Percentiles rank a stretch among this genome's conserved stretches.
Conservation (phyloP, 345 rosid genomes). For the Clarkia xantiana region DNA sequence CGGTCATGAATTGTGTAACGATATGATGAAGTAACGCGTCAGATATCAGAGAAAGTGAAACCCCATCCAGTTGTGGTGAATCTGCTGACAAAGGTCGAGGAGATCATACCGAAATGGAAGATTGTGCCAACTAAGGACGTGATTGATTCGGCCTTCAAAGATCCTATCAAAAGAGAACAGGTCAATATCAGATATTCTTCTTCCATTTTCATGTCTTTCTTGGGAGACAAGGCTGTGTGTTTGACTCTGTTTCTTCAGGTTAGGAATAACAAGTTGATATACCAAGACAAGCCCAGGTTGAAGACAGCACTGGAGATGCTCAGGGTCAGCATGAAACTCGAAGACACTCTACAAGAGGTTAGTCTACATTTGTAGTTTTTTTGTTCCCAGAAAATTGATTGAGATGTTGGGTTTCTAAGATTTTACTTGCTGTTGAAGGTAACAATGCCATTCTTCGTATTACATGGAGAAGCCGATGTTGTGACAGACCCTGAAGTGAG, state of each 20-base stretch:
- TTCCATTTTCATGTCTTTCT: not conserved
- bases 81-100: slow-evolving; percentile 60
- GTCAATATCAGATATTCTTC: slow-evolving; percentile 9
- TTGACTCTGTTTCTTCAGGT: slow-evolving; percentile 21
- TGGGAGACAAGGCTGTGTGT: not conserved
- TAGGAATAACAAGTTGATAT: slow-evolving; percentile 76
- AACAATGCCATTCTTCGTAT: not conserved
- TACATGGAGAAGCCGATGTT: slow-evolving; percentile 26
- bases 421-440: not conserved
- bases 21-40: slow-evolving; percentile 6
- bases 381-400: not conserved
- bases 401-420: not conserved
- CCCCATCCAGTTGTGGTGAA: slow-evolving; percentile 81
- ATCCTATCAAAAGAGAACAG: slow-evolving; percentile 68
- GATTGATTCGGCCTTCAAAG: slow-evolving; percentile 71
- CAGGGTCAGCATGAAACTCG: slow-evolving; percentile 71
- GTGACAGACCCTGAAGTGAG: slow-evolving; percentile 93
- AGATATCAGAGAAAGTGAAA: slow-evolving; percentile 94
- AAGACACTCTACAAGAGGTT: slow-evolving; percentile 52
- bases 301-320: slow-evolving; percentile 92
- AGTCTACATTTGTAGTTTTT: not conserved
- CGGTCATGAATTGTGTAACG: too few species aligned
- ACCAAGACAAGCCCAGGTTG: slow-evolving; percentile 87
- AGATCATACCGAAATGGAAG: slow-evolving; percentile 92
- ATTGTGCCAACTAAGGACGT: slow-evolving; percentile 85